Conservation (phyloP, 352 stramenopile species). For the Phytophthora tentaculata region DNA sequence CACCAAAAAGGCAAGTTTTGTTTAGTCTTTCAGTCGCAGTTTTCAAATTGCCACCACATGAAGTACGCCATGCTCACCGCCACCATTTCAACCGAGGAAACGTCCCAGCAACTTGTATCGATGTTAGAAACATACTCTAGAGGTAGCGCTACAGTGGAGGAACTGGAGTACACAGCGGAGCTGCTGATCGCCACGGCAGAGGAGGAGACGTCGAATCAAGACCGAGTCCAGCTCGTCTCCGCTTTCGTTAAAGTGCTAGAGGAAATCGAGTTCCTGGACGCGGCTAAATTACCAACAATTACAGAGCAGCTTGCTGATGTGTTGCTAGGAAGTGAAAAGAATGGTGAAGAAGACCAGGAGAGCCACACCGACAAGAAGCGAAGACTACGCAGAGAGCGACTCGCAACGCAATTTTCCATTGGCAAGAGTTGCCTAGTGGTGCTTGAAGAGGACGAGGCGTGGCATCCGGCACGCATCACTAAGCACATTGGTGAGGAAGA, state of each 20-base stretch:
- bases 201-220: slow-evolving; percentile 30
- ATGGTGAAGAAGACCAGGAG: slow-evolving; percentile 35
- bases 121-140: slow-evolving; percentile 33
- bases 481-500: slow-evolving; percentile 39
- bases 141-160: slow-evolving; percentile 29
- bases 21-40: slow-evolving; percentile 16
- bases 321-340: slow-evolving; percentile 19
- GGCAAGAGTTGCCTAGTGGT: slow-evolving; percentile 69
- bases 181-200: slow-evolving; percentile 58
- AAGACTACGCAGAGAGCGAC: slow-evolving; percentile 27
- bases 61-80: slow-evolving; percentile 17
- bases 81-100: slow-evolving; percentile 15
- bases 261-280: slow-evolving; percentile 48
- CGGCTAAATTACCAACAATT: slow-evolving; percentile 19
- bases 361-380: slow-evolving; percentile 21
- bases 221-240: slow-evolving; percentile 29
- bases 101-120: slow-evolving; percentile 23
- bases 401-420: slow-evolving; percentile 59
- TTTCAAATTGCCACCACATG: slow-evolving; percentile 9
- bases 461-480: slow-evolving; percentile 71
- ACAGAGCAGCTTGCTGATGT: slow-evolving; percentile 30
- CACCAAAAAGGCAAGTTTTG: slow-evolving; percentile 15
- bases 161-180: slow-evolving; percentile 75
- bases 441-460: slow-evolving; percentile 72
- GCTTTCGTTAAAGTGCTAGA: slow-evolving; percentile 53